Percentiles rank a stretch among this genome's conserved stretches.
Conservation (phyloP, 345 rosid genomes). For the Moricandia arvensis region DNA sequence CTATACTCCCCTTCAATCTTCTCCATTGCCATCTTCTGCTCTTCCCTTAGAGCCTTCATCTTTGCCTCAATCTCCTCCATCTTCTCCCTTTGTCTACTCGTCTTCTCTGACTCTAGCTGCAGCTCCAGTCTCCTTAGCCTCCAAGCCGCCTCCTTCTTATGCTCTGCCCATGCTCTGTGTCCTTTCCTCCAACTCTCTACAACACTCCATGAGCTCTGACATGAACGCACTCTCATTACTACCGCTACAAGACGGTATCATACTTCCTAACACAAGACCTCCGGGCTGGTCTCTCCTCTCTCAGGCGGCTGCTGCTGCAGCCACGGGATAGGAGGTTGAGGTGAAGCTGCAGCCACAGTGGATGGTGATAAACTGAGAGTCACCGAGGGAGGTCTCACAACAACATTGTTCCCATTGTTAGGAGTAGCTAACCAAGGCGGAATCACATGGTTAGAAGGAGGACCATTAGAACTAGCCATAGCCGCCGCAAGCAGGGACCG, state of each 20-base stretch:
- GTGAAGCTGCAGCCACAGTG: slow-evolving; percentile 61
- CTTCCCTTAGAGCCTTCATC: slow-evolving; percentile 82
- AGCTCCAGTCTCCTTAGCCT: slow-evolving; percentile 85
- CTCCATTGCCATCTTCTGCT: slow-evolving; percentile 65
- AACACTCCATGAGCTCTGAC: slow-evolving; percentile 77
- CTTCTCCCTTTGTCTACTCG: slow-evolving; percentile 72
- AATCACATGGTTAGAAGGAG: slow-evolving; percentile 44
- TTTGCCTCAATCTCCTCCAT: slow-evolving; percentile 84
- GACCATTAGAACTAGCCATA: slow-evolving; percentile 76
- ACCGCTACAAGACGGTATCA: slow-evolving; percentile 45
- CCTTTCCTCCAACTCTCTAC: slow-evolving; percentile 93
- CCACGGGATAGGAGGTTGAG: slow-evolving; percentile 81
- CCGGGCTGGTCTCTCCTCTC: slow-evolving; percentile 44
- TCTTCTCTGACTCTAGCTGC: slow-evolving; percentile 92
- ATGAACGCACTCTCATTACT: slow-evolving; percentile 49
- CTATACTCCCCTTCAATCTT: slow-evolving; percentile 76
- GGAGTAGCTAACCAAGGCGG: slow-evolving; percentile 92
- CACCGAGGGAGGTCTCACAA: slow-evolving; percentile 71
- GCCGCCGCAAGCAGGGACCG: slow-evolving; percentile 24
- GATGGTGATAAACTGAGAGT: slow-evolving; percentile 83
- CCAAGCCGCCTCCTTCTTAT: slow-evolving; percentile 96
- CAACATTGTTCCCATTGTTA: slow-evolving; percentile 42
- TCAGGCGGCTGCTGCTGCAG: slow-evolving; percentile 54
- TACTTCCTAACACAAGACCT: slow-evolving; percentile 47
- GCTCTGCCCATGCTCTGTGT: slow-evolving; percentile 72